Evolutionary conservation across 1,284 basidiomycete species (phyloP).

Genomic region (Hemileia vastatrix): DNA sequence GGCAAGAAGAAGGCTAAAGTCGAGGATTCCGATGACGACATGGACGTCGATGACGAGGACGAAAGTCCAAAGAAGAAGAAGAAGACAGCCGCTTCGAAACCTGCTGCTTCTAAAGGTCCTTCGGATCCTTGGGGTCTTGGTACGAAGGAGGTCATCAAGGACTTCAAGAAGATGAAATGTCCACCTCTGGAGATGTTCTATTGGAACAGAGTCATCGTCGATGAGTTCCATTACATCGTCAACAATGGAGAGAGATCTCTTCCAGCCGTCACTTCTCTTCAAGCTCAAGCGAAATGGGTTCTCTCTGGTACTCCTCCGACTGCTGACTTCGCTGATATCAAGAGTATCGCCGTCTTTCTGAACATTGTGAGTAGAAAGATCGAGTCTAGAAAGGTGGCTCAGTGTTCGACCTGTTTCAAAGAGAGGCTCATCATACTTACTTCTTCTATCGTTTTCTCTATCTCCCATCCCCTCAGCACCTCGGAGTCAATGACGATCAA

Average conservation of each 20-base stretch:
- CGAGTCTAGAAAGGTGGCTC: background rate
- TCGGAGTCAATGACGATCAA: too few relatives aligned
- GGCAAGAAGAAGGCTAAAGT: slow-evolving; percentile 21
- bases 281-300: slow-evolving; percentile 33
- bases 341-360: slow-evolving; percentile 36
- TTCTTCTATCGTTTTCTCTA: background rate
- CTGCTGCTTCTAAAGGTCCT: too few relatives aligned
- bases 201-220: slow-evolving; percentile 35
- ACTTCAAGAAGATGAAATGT: slow-evolving; percentile 30
- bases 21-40: background rate
- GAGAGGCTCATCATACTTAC: background rate
- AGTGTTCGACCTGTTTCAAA: background rate
- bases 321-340: slow-evolving; percentile 35
- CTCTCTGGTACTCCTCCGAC: slow-evolving; percentile 37
- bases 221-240: slow-evolving; percentile 36
- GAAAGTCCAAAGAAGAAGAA: slow-evolving; percentile 20
- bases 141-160: slow-evolving; percentile 22
- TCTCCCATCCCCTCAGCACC: too few relatives aligned
- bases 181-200: slow-evolving; percentile 34
- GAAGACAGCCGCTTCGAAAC: slow-evolving; percentile 22
- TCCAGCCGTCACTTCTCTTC: slow-evolving; percentile 29
- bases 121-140: slow-evolving; percentile 30
- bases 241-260: slow-evolving; percentile 29
- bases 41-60: slow-evolving; percentile 25
- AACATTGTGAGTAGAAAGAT: slow-evolving; percentile 23